Evolutionary conservation across 352 stramenopile species (phyloP), one percentile per base, ranked within the genome.

Genomic region (Thraustotheca clavata): DNA sequence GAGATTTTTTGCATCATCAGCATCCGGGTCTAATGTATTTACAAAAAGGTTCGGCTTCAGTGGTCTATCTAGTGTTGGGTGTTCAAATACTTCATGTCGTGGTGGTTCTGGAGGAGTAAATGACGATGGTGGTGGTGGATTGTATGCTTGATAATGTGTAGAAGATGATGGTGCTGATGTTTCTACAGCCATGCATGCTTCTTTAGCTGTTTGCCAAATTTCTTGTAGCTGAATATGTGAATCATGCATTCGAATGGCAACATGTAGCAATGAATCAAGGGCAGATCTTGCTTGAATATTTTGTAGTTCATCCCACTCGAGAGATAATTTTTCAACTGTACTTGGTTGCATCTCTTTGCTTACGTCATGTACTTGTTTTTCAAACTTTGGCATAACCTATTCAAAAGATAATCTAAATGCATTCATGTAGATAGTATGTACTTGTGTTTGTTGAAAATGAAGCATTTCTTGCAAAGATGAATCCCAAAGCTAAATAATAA

Each of bases 291-390:
- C 57, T 9, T 24, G 38, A 6, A 65, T 43, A 11, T 22, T 31
- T 8, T 24, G 38, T 4, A 65, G 12, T 33, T 65, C 57, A 26
- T 65, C 57, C 57, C 38, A 65, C 29, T 65, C 57, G 40, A 65
- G n/a, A 9, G 26, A 27, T 32, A 54, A 11, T 27, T 65, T 65
- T 18, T 52, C 39, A 1, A 43, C 26, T 11, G 24, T 65, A 46
- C 35, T 14, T 16, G 57, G 16, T 16, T n/a, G 5, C 22, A 55
- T 35, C 14, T 65, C 57, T 14, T 41, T 55, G 3, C 27, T 43
- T 9, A 65, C 8, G 36, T 65, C 57, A 46, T 54, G 35, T 8
- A 65, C 38, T 54, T 65, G 57, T 16, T 43, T 43, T 22, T 65
- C 57, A 40, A 65, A 65, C 18, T 46, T 29, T 0, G 57, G 57